Percentiles rank a stretch among this genome's conserved stretches.
These are phyloP conservation scores for Lachancea lanzarotensis DNA, from an alignment of 805 yeast genomes.

Conservation along the genomic window DNA sequence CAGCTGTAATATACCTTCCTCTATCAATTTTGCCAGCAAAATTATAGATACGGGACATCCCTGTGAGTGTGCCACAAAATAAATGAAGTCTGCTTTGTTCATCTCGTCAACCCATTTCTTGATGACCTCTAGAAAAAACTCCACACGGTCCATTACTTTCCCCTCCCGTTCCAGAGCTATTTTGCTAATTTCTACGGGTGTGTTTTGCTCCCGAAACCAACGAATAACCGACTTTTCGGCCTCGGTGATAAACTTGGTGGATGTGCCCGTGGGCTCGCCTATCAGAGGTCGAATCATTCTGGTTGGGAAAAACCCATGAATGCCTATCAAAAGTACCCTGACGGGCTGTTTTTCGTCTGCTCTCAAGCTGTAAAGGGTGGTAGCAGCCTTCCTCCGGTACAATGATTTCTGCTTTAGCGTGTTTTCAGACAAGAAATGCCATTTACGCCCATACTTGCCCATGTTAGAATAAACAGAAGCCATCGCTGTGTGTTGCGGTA, in stretches of 20 bases:
- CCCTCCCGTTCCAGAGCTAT: constrained; percentile 95
- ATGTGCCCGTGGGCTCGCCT: constrained; percentile 96
- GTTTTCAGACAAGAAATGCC: constrained; percentile 4
- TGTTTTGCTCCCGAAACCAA: constrained; percentile 47
- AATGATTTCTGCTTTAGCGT: constrained; percentile 10
- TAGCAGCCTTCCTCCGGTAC: constrained; percentile 14
- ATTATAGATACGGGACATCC: constrained; percentile 90
- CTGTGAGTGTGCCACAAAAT: constrained; percentile 91
- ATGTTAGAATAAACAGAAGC: constrained; percentile 17
- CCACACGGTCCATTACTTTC: constrained; percentile 77
- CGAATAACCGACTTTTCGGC: constrained; percentile 72
- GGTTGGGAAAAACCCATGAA: constrained; percentile 95
- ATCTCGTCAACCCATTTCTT: constrained; percentile 52
- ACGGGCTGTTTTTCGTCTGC: constrained; percentile 32
- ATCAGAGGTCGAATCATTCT: constrained; percentile 75
- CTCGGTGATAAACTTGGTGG: constrained; percentile 80
- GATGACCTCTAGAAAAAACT: constrained; percentile 66
- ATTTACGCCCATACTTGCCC: constrained; percentile 8
- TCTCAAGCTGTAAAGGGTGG: constrained; percentile 16
- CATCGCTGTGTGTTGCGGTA: constrained; percentile 25
- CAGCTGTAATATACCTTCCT: constrained; percentile 42
- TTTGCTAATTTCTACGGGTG: constrained; percentile 60
- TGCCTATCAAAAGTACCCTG: constrained; percentile 78
- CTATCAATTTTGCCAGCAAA: constrained; percentile 65
- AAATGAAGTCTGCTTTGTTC: constrained; percentile 74